Evolutionary conservation across 495 filamentous ascomycete genomes (phyloP).

Genomic region (Hypoxylon perforatum): DNA sequence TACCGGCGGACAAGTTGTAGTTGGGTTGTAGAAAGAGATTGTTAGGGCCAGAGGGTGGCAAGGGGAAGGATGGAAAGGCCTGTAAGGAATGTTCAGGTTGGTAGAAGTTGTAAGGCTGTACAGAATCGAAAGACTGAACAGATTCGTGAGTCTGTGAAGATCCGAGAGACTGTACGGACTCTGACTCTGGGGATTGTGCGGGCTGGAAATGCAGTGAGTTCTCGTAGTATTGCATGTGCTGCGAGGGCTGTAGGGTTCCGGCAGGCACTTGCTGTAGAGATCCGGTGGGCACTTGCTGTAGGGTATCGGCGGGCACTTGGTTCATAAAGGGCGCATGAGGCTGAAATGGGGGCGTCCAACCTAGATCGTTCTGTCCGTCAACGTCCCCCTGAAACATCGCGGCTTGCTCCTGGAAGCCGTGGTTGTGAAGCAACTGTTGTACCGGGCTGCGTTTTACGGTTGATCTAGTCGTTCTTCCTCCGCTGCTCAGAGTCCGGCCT

Average conservation of each 20-base stretch:
- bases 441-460: conserved; percentile 17
- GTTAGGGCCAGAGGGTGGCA: background rate
- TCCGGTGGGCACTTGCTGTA: no score
- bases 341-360: conserved; percentile 20
- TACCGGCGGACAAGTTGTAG: conserved; percentile 19
- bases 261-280: background rate
- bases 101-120: no score
- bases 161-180: no score
- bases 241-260: no score
- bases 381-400: conserved; percentile 8
- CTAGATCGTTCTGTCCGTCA: conserved; percentile 21
- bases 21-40: conserved; percentile 5
- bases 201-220: no score
- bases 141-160: no score
- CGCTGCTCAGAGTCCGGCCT: conserved; percentile 10
- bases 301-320: no score
- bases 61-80: background rate
- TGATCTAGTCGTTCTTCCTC: conserved; percentile 28
- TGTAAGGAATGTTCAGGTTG: no score
- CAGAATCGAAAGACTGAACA: no score
- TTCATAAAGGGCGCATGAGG: background rate
- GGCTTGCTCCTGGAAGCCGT: conserved; percentile 32
- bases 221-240: no score
- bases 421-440: conserved; percentile 35
- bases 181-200: no score